phyloP scores from a whole-genome alignment of 768 basidiomycete genomes.

The Amanita molliuscula region DNA sequence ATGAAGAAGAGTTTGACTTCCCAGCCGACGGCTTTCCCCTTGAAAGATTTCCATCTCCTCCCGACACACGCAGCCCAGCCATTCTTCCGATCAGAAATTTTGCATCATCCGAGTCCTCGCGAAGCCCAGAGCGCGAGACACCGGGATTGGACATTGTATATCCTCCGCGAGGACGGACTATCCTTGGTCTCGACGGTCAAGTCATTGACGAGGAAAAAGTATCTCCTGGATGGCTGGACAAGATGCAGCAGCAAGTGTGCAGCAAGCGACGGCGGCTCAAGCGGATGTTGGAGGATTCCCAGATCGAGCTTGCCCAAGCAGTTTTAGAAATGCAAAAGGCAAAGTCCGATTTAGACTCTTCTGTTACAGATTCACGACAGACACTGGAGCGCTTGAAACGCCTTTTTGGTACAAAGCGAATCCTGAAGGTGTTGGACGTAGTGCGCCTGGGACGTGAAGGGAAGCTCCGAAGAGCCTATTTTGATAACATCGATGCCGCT shows the following conservation, averaged over 20 bases:
- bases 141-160: slow-evolving; percentile 2
- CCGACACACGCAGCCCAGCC: neutral
- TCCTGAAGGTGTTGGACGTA: neutral
- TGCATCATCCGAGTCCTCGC: neutral
- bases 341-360: neutral
- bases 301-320: neutral
- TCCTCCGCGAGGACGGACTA: neutral
- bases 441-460: neutral
- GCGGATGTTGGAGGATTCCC: neutral
- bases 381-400: neutral
- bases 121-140: neutral
- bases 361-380: neutral
- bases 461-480: neutral
- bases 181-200: neutral
- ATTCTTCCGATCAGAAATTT: neutral
- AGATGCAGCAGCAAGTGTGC: slow-evolving; percentile 4
- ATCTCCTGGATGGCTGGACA: neutral
- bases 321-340: slow-evolving; percentile 6
- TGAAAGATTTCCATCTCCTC: neutral
- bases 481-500: neutral
- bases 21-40: neutral
- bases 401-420: neutral
- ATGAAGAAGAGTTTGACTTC: neutral
- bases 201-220: neutral
- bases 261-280: neutral